Percentiles rank a stretch among this genome's conserved stretches.
phyloP scores from a whole-genome alignment of 1,284 basidiomycete genomes.

The Neolentinus lepideus region DNA sequence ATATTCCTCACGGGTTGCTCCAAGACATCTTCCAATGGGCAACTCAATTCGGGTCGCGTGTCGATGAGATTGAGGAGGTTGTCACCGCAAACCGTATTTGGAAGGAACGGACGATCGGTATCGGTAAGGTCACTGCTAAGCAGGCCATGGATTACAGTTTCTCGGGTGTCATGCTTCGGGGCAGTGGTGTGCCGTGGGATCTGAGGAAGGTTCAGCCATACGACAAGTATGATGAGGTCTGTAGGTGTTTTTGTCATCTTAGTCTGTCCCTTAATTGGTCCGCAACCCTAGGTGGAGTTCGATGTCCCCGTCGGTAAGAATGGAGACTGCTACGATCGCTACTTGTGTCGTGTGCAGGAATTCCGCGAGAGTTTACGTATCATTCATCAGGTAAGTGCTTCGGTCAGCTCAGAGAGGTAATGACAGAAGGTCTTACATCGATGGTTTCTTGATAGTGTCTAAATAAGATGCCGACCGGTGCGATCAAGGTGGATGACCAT shows the following conservation, averaged over 20 bases:
- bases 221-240: constrained; percentile 91
- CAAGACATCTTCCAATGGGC: constrained; percentile 99
- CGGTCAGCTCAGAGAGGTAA: not conserved
- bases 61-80: constrained; percentile 98
- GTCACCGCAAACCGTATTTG: constrained; percentile 97
- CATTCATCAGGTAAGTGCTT: constrained; percentile 61
- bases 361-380: constrained; percentile 94
- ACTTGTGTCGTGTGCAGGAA: constrained; percentile 96
- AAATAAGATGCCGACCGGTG: constrained; percentile 96
- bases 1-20: constrained; percentile 92
- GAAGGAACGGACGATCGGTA: constrained; percentile 90
- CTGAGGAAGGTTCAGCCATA: constrained; percentile 90
- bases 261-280: not conserved
- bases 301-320: constrained; percentile 95
- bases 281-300: constrained; percentile 66
- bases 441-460: constrained; percentile 52
- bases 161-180: constrained; percentile 95
- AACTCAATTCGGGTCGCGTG: constrained; percentile 85
- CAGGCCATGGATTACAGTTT: constrained; percentile 93
- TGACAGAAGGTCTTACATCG: not conserved
- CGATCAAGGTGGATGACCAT: constrained; percentile 94
- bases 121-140: constrained; percentile 89
- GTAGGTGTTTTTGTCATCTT: constrained; percentile 8
- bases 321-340: constrained; percentile 96
- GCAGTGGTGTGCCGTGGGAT: constrained; percentile 95